Conservation (phyloP, 768 basidiomycete species). For the Rhizopogon sp. region DNA sequence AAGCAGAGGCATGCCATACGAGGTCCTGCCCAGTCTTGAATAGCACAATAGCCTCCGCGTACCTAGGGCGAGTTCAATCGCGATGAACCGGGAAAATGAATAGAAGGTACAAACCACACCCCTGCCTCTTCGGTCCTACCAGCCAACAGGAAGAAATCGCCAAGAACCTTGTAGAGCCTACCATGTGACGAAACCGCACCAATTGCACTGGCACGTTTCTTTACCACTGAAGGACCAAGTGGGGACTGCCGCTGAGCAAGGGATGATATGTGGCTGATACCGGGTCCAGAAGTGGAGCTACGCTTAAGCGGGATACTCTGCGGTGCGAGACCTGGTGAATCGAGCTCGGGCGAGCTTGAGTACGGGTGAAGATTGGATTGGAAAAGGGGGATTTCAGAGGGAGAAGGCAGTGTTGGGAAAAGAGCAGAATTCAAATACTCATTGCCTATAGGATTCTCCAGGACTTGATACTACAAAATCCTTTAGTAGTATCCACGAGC, state of each 20-base stretch:
- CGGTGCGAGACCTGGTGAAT: constrained; percentile 14
- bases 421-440: constrained; percentile 74
- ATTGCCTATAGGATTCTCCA: constrained; percentile 83
- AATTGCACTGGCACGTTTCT: constrained; percentile 60
- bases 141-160: constrained; percentile 82
- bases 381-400: constrained; percentile 54
- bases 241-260: constrained; percentile 46
- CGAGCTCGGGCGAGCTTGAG: constrained; percentile 54
- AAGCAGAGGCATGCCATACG: constrained; percentile 84
- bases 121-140: constrained; percentile 82
- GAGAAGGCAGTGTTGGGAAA: constrained; percentile 57
- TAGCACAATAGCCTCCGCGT: constrained; percentile 77
- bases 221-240: constrained; percentile 36
- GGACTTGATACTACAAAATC: constrained; percentile 54
- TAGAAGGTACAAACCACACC: constrained; percentile 54
- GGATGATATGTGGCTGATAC: constrained; percentile 12
- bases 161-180: constrained; percentile 81
- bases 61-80: constrained; percentile 45
- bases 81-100: constrained; percentile 3
- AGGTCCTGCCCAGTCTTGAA: constrained; percentile 72
- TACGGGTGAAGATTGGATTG: constrained; percentile 42
- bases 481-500: constrained; percentile 1
- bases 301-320: constrained; percentile 42
- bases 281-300: constrained; percentile 44
- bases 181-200: constrained; percentile 77